Conservation (phyloP, 1,139 yeast species). For the Kazachstania sp. region DNA sequence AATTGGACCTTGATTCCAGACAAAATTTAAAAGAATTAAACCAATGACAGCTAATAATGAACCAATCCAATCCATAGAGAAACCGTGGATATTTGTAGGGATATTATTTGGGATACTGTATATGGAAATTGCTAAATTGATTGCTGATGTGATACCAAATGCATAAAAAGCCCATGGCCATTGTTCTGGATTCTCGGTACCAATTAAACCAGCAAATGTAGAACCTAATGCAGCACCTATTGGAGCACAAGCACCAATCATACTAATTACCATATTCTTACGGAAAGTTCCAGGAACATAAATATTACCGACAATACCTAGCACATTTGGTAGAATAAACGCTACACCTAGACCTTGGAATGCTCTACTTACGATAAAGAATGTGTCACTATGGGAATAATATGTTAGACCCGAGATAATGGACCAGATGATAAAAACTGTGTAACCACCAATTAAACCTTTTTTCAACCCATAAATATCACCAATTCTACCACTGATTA, state of each 20-base stretch:
- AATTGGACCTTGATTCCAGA: constrained; percentile 49
- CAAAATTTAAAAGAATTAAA: constrained; percentile 41
- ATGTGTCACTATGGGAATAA: constrained; percentile 38
- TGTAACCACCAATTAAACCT: constrained; percentile 39
- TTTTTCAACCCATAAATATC: constrained; percentile 45
- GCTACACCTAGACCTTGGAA: constrained; percentile 51
- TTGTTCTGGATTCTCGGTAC: constrained; percentile 32
- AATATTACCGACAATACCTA: constrained; percentile 43
- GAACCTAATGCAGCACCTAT: constrained; percentile 46
- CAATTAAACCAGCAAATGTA: constrained; percentile 41
- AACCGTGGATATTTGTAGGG: constrained; percentile 20
- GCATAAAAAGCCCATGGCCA: constrained; percentile 52
- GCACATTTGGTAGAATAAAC: constrained; percentile 43
- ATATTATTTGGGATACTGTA: constrained; percentile 34
- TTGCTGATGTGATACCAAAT: constrained; percentile 34
- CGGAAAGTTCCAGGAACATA: constrained; percentile 39
- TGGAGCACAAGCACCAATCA: constrained; percentile 49
- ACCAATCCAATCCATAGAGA: constrained; percentile 39
- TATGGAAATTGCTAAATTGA: constrained; percentile 30
- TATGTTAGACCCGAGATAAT: constrained; percentile 43
- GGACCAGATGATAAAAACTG: constrained; percentile 39
- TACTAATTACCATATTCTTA: constrained; percentile 44
- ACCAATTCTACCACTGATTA: constrained; percentile 45
- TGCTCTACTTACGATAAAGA: constrained; percentile 45
- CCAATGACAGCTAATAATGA: constrained; percentile 41